Base-by-base conservation (phyloP, 768 basidiomycete genomes). In the Rossbeevera mucosa region DNA sequence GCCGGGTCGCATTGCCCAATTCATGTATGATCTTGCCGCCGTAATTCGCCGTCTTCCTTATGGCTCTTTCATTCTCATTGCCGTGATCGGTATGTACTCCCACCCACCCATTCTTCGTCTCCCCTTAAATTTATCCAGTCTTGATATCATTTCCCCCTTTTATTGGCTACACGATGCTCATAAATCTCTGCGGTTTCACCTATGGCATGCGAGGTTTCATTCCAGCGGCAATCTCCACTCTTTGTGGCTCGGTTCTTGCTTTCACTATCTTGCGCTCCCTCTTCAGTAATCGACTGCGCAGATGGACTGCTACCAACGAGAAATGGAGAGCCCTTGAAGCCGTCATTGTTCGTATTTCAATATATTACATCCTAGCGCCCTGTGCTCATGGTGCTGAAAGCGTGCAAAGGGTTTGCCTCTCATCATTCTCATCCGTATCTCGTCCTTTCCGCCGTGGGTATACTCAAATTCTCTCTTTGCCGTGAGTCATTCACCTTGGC, bases 361-460 rank as follows among this genome's bases (percentile, higher is more conserved):
- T 48, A 31, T 21, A 44, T 52, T 49, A 53, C 38, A 46, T 22
- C 2, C 31, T 44, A 22, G 24, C 20, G 46, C 30, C 33, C 48
- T 14, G 31, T 52, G 48, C 33, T 51, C 44, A 36, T 45, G 45
- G 28, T 47, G 29, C 36, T 21, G 51, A 55, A 46, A 90, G 88
- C 75, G 73, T 53, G 80, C 82, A 14, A 88, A 86, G 66, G 91
- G 91, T 16, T 72, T 92, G 16, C 85, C 85, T n/a, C 72, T 92
- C 21, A 88, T 94, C 36, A 79, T 91, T 57, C 77, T 94, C 44
- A 85, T 93, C 54, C 83, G 91, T 13, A 66, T 89, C 20, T 91
- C 88, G 4, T 84, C 91, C 4, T 81, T 94, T 65, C 90, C 89
- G 43, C 89, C 91, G 3, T 92, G 89, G 87, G 86, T 87, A 0